phyloP scores from a whole-genome alignment of 1,284 basidiomycete genomes.

The Microbotryum saponariae region DNA sequence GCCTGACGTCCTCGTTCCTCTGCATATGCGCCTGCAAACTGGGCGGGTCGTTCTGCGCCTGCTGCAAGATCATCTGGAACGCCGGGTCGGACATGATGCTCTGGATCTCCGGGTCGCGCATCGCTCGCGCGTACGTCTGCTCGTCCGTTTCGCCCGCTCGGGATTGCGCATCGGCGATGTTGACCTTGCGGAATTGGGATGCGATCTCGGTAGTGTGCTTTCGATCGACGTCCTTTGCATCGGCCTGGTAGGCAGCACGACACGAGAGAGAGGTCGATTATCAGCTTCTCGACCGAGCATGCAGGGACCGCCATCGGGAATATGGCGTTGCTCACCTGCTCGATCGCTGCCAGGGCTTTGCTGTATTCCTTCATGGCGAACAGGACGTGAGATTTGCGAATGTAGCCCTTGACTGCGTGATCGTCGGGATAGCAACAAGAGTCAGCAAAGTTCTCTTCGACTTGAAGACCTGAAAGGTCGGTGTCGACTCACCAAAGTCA shows the following conservation, averaged over 20 bases:
- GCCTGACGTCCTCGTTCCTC: constrained; percentile 66
- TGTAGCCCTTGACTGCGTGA: constrained; percentile 76
- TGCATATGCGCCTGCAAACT: constrained; percentile 96
- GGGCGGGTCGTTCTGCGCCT: constrained; percentile 82
- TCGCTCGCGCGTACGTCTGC: constrained; percentile 83
- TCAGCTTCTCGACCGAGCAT: background rate
- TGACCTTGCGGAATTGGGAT: constrained; percentile 67
- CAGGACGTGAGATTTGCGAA: constrained; percentile 83
- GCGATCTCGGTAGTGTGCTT: constrained; percentile 76
- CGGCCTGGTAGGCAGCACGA: constrained; percentile 45
- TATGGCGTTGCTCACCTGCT: constrained; percentile 45
- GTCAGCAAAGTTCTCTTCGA: constrained; percentile 1
- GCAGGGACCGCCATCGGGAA: background rate
- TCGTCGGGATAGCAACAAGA: background rate
- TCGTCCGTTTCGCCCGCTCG: constrained; percentile 85
- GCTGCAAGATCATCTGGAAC: constrained; percentile 84
- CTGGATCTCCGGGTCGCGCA: constrained; percentile 89
- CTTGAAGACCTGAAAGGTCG: background rate
- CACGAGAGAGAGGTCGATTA: background rate
- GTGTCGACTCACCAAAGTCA: constrained; percentile 56
- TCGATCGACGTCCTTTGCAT: constrained; percentile 63
- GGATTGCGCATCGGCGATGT: constrained; percentile 71
- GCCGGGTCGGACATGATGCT: constrained; percentile 75
- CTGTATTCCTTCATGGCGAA: constrained; percentile 86
- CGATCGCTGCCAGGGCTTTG: constrained; percentile 71